Evolutionary conservation across 2,329 filamentous ascomycete genomes (phyloP).

Genomic region (Neonectria sp.): DNA sequence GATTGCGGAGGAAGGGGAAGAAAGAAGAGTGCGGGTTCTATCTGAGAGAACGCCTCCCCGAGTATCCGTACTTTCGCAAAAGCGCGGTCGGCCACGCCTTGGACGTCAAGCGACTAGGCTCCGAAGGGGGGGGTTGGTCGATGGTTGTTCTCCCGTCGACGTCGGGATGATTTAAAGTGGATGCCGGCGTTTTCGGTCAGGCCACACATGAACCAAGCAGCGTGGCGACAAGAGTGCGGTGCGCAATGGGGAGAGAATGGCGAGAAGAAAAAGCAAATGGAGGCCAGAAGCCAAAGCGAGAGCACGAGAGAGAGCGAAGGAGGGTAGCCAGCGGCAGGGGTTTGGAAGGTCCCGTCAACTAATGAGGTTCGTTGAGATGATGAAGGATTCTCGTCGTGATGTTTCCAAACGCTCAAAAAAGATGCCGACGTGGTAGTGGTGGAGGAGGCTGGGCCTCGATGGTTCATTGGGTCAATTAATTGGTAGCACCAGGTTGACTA

Average conservation of each 20-base stretch:
- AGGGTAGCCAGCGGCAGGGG: constrained; percentile 4
- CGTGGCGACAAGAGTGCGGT: neutral
- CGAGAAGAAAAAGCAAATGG: constrained; percentile 16
- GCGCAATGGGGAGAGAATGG: constrained; percentile 8
- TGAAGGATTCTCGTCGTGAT: neutral
- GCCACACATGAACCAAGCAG: constrained; percentile 22
- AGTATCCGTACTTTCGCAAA: neutral
- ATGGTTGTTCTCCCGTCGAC: neutral
- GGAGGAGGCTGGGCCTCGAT: constrained; percentile 3
- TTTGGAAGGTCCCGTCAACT: neutral
- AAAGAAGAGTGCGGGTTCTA: neutral
- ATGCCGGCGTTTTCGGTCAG: constrained; percentile 28
- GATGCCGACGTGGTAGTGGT: neutral
- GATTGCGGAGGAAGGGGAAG: constrained; percentile 9
- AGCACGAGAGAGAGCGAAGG: constrained; percentile 1
- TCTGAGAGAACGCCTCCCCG: neutral
- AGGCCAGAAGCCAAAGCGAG: neutral
- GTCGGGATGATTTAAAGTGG: constrained; percentile 20
- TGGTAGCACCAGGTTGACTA: constrained; percentile 2
- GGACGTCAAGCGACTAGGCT: constrained; percentile 15
- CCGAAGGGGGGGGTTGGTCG: constrained; percentile 13
- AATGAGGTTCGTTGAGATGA: neutral
- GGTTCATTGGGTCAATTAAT: constrained; percentile 22
- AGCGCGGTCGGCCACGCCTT: constrained; percentile 7
- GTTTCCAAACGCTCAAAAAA: neutral